These are phyloP conservation scores for Naegleria fowleri DNA, from an alignment of 208 protist genomes.

Conservation along the genomic window DNA sequence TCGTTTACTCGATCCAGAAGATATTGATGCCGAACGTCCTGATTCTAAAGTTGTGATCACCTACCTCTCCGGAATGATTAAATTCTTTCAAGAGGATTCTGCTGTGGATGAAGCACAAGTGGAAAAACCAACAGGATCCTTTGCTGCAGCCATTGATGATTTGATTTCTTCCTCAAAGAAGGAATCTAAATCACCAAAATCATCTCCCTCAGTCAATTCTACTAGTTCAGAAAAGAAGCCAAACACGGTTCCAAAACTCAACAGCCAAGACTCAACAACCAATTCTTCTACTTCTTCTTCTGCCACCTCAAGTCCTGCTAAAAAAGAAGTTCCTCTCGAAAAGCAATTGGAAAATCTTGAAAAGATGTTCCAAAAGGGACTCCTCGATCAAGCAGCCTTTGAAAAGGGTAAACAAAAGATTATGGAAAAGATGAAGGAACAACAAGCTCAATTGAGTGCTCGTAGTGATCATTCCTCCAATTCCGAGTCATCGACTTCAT, in stretches of 20 bases:
- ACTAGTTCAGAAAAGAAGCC: not conserved
- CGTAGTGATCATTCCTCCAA: not conserved
- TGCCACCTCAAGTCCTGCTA: not conserved
- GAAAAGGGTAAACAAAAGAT: not conserved
- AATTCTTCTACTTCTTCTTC: no score
- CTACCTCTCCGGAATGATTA: not conserved
- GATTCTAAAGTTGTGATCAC: conserved; percentile 2
- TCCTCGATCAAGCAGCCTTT: not conserved
- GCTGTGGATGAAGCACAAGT: not conserved
- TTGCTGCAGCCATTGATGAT: not conserved
- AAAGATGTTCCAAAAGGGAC: not conserved
- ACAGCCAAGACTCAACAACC: not conserved
- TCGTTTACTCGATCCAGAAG: not conserved
- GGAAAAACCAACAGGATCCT: not conserved
- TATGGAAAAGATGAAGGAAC: not conserved
- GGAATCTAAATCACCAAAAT: not conserved
- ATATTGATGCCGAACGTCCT: not conserved
- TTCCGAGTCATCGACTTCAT: not conserved
- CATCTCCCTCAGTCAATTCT: not conserved
- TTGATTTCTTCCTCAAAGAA: not conserved
- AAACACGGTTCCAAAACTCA: not conserved
- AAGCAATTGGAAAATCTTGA: conserved; percentile 5
- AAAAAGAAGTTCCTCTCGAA: not conserved
- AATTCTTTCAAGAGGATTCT: not conserved
- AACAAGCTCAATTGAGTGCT: not conserved